Conservation (phyloP, 139 green algal species). For the Ettlia oleoabundans region DNA sequence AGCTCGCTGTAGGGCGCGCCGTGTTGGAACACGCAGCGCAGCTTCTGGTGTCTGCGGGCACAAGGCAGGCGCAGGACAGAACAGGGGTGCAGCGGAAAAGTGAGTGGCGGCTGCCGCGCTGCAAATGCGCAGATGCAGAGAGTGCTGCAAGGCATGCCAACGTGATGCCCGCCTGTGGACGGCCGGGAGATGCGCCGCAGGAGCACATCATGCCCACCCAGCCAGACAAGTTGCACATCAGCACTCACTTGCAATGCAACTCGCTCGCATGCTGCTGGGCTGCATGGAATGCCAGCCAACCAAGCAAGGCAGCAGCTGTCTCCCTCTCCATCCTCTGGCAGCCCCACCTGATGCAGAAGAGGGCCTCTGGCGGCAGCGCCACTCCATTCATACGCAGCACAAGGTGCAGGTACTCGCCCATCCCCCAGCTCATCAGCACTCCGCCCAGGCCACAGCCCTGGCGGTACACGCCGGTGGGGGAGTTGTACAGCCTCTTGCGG, state of each 20-base stretch:
- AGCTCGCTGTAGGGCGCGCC: slow-evolving; percentile 73
- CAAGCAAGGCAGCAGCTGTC: background rate
- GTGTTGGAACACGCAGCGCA: slow-evolving; percentile 50
- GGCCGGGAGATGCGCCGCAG: too few species aligned
- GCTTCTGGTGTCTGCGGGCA: slow-evolving; percentile 52
- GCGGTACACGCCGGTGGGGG: slow-evolving; percentile 68
- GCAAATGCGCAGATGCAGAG: background rate
- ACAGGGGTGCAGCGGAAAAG: background rate
- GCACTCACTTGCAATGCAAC: background rate
- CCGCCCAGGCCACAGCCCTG: slow-evolving; percentile 56
- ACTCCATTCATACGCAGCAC: slow-evolving; percentile 71
- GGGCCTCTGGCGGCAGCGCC: slow-evolving; percentile 72
- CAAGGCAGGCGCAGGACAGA: background rate
- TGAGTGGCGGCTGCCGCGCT: background rate
- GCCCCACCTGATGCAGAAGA: slow-evolving; percentile 78
- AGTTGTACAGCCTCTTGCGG: slow-evolving; percentile 64
- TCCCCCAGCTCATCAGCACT: slow-evolving; percentile 76
- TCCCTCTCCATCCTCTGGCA: background rate
- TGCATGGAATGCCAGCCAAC: too few species aligned
- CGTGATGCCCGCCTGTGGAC: too few species aligned
- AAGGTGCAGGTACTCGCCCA: slow-evolving; percentile 88
- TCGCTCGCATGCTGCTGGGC: background rate
- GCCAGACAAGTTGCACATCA: background rate
- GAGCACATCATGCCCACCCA: background rate
- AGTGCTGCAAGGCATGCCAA: too few species aligned